These are phyloP conservation scores for Huntiella omanensis DNA, from an alignment of 2,329 filamentous ascomycete genomes.

Conservation along the genomic window DNA sequence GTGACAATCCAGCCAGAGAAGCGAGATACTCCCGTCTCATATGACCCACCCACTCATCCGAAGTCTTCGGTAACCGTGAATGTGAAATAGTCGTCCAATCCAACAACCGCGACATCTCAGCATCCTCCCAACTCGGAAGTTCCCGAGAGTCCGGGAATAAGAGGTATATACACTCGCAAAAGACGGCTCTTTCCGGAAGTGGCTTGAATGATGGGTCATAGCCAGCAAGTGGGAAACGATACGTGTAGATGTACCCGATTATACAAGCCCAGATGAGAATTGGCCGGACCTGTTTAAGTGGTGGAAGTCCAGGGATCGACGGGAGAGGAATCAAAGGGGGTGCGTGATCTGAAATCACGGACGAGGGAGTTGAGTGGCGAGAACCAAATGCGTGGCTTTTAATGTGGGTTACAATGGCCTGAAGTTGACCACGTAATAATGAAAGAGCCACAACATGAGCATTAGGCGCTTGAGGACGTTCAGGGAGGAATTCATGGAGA, in stretches of 20 bases:
- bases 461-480: slow-evolving; percentile 8
- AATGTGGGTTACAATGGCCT: slow-evolving; percentile 10
- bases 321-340: neutral
- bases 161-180: slow-evolving; percentile 10
- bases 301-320: neutral
- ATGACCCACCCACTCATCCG: slow-evolving; percentile 5
- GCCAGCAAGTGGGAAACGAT: slow-evolving; percentile 4
- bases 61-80: slow-evolving; percentile 4
- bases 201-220: slow-evolving; percentile 6
- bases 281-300: slow-evolving; percentile 5
- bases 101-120: slow-evolving; percentile 6
- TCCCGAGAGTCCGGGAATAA: slow-evolving; percentile 4
- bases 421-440: slow-evolving; percentile 8
- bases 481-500: slow-evolving; percentile 8
- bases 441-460: slow-evolving; percentile 3
- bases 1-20: slow-evolving; percentile 2
- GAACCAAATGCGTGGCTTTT: slow-evolving; percentile 7
- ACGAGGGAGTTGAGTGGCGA: neutral
- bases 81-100: slow-evolving; percentile 10
- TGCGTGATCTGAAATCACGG: neutral
- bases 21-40: slow-evolving; percentile 8
- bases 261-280: slow-evolving; percentile 11
- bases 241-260: slow-evolving; percentile 10
- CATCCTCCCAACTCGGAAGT: slow-evolving; percentile 1
- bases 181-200: slow-evolving; percentile 6